Evolutionary conservation across 31 red algal genomes (phyloP).

Genomic region (Porphyra umbilicalis): DNA sequence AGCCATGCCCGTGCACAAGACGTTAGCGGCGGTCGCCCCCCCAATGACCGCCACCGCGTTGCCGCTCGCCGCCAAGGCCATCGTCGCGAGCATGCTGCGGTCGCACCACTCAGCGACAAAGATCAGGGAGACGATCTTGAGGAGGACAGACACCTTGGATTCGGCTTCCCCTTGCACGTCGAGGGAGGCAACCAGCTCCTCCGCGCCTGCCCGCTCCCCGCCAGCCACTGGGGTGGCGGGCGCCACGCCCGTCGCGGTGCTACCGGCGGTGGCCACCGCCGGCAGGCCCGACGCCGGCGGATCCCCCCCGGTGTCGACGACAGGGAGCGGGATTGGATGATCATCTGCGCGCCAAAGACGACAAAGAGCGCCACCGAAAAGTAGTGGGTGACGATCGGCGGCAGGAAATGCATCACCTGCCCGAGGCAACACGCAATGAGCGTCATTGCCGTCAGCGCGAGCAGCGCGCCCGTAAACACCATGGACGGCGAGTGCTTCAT

Average conservation of each 20-base stretch:
- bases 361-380: slow-evolving; percentile 76
- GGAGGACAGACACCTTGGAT: slow-evolving; percentile 27
- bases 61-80: slow-evolving; percentile 83
- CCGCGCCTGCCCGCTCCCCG: slow-evolving; percentile 53
- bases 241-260: background rate
- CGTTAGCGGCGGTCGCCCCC: slow-evolving; percentile 79
- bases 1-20: slow-evolving; percentile 81
- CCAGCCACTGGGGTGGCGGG: slow-evolving; percentile 2
- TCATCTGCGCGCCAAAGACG: slow-evolving; percentile 85
- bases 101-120: slow-evolving; percentile 96
- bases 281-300: background rate
- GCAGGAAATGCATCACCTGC: slow-evolving; percentile 80
- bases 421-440: slow-evolving; percentile 93
- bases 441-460: slow-evolving; percentile 88
- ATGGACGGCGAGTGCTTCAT: slow-evolving; percentile 72
- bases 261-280: background rate
- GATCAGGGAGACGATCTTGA: slow-evolving; percentile 73
- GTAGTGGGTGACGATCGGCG: slow-evolving; percentile 62
- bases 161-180: slow-evolving; percentile 22
- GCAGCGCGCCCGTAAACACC: slow-evolving; percentile 75
- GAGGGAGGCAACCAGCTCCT: slow-evolving; percentile 52
- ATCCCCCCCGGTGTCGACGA: slow-evolving; percentile 38
- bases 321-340: slow-evolving; percentile 49
- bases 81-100: slow-evolving; percentile 92
- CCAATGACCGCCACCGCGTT: slow-evolving; percentile 76